Evolutionary conservation across 495 filamentous ascomycete species (phyloP).

Genomic region (Penicilliopsis zonata): DNA sequence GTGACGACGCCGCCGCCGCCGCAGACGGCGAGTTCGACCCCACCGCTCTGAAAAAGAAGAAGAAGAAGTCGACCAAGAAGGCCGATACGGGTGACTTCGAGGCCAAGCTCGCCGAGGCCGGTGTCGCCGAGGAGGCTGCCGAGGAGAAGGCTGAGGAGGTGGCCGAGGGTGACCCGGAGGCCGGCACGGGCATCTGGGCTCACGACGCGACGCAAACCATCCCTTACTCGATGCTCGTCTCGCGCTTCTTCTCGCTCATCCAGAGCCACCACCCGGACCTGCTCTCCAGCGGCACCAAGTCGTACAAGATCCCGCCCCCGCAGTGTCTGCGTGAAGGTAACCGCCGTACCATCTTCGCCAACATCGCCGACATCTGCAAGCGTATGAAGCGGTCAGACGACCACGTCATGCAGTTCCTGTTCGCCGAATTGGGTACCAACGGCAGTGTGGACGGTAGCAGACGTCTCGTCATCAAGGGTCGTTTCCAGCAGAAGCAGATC

Average conservation of each 20-base stretch:
- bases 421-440: conserved; percentile 94
- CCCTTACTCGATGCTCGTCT: conserved; percentile 72
- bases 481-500: conserved; percentile 97
- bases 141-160: conserved; percentile 39
- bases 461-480: conserved; percentile 94
- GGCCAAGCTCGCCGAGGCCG: conserved; percentile 65
- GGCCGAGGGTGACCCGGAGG: conserved; percentile 64
- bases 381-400: conserved; percentile 96
- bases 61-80: conserved; percentile 83
- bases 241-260: conserved; percentile 84
- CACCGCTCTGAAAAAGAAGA: conserved; percentile 78
- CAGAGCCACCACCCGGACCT: conserved; percentile 92
- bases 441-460: conserved; percentile 87
- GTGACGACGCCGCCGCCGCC: conserved; percentile 39
- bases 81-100: conserved; percentile 66
- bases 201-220: conserved; percentile 67
- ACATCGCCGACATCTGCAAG: conserved; percentile 85
- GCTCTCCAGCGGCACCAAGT: conserved; percentile 71
- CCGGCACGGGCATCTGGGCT: conserved; percentile 89
- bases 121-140: conserved; percentile 38
- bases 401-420: conserved; percentile 92
- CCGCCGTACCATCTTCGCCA: conserved; percentile 99
- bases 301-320: conserved; percentile 98
- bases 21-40: conserved; percentile 63
- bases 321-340: conserved; percentile 99